Percentiles rank a stretch among this genome's conserved stretches.
These are phyloP conservation scores for barrel medic (Medicago truncatula) DNA, from an alignment of 306 rosid species.

Conservation along the genomic window DNA sequence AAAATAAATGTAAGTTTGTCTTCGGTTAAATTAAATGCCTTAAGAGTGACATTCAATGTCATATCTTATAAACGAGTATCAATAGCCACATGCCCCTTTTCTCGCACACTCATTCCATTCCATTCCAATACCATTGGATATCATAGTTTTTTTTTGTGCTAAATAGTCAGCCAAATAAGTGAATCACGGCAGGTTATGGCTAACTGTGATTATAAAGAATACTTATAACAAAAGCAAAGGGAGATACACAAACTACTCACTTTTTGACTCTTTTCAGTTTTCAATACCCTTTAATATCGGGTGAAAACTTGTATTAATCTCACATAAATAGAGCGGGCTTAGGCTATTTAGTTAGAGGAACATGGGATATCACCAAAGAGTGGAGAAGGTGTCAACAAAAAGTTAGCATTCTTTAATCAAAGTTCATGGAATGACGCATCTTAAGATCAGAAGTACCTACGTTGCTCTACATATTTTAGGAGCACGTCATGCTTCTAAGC, in stretches of 20 bases:
- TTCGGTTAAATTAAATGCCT: background rate
- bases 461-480: conserved; percentile 7
- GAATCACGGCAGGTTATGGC: background rate
- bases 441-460: conserved; percentile 14
- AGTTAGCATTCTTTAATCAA: conserved; percentile 6
- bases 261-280: background rate
- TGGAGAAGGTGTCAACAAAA: background rate
- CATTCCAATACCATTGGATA: conserved; percentile 9
- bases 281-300: background rate
- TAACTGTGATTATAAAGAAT: background rate
- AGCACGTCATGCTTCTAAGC: conserved; percentile 9
- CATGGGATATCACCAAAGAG: background rate
- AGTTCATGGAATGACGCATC: conserved; percentile 15
- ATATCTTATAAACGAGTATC: background rate
- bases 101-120: background rate
- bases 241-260: conserved; percentile 1
- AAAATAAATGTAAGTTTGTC: background rate
- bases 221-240: conserved; percentile 14
- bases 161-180: conserved; percentile 12
- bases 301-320: background rate
- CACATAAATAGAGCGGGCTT: background rate
- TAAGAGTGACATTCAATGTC: background rate
- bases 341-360: background rate
- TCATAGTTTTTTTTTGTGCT: background rate
- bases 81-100: background rate